A percentile compares a stretch with the other conserved stretches of the same genome.
Evolutionary conservation across 73 alveolate species (phyloP).

Genomic region (Paramecium primaurelia): DNA sequence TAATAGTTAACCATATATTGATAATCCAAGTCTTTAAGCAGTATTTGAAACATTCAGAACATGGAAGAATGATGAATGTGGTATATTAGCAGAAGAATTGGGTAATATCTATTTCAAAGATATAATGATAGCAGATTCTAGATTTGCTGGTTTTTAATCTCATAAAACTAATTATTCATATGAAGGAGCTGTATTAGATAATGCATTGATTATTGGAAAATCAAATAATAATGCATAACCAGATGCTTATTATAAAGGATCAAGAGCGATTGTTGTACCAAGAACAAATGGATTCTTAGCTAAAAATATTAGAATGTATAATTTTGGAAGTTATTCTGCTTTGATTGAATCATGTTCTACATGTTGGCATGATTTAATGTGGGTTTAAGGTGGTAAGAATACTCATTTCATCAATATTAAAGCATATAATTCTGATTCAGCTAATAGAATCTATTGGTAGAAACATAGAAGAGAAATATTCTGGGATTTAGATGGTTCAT

Average conservation of each 20-base stretch:
- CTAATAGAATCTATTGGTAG: slow-evolving; percentile 14
- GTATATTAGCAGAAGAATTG: slow-evolving; percentile 68
- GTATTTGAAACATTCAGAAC: slow-evolving; percentile 13
- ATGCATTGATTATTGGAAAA: slow-evolving; percentile 67
- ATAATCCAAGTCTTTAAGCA: slow-evolving; percentile 55
- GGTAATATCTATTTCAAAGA: slow-evolving; percentile 66
- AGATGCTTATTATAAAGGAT: neutral
- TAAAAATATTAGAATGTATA: slow-evolving; percentile 47
- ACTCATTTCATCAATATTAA: neutral
- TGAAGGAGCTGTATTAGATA: slow-evolving; percentile 45
- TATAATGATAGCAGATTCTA: slow-evolving; percentile 64
- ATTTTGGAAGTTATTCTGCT: slow-evolving; percentile 35
- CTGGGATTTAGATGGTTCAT: slow-evolving; percentile 62
- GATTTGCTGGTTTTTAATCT: slow-evolving; percentile 62
- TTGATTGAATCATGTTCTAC: slow-evolving; percentile 70
- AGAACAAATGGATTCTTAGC: slow-evolving; percentile 66
- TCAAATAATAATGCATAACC: slow-evolving; percentile 55
- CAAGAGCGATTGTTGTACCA: slow-evolving; percentile 66
- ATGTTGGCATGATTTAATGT: slow-evolving; percentile 42
- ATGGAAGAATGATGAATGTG: slow-evolving; percentile 67
- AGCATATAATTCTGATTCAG: neutral
- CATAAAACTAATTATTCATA: slow-evolving; percentile 43
- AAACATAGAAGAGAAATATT: slow-evolving; percentile 54
- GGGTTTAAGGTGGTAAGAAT: slow-evolving; percentile 56
- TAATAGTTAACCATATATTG: neutral